These are phyloP conservation scores for Suhomyces faveliae DNA, from an alignment of 805 yeast species.

Conservation along the genomic window DNA sequence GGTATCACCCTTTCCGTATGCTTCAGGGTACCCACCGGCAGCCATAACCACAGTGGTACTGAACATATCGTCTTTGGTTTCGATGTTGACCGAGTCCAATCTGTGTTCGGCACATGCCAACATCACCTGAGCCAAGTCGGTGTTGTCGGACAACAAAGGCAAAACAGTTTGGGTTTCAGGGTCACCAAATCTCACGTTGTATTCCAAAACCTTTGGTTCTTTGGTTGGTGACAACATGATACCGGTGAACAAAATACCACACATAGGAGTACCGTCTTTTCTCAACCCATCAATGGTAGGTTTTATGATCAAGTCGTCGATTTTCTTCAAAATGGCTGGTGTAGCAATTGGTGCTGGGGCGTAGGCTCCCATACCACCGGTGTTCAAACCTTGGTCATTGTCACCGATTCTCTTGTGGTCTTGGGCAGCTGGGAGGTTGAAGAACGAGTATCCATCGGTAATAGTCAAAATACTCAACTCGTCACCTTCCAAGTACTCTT, in stretches of 20 bases:
- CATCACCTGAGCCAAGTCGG: conserved; percentile 93
- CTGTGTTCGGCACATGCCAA: conserved; percentile 93
- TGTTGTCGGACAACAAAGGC: conserved; percentile 74
- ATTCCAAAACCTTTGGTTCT: conserved; percentile 95
- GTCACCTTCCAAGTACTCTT: conserved; percentile 95
- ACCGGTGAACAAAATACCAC: conserved; percentile 94
- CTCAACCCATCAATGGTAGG: conserved; percentile 97
- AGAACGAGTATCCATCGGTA: conserved; percentile 88
- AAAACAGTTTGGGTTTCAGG: conserved; percentile 98
- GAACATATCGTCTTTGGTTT: conserved; percentile 53
- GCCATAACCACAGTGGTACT: conserved; percentile 94
- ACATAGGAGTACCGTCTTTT: conserved; percentile 90
- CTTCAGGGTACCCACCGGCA: conserved; percentile 95
- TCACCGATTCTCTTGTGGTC: conserved; percentile 96
- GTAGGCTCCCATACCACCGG: conserved; percentile 99
- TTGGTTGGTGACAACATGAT: conserved; percentile 75
- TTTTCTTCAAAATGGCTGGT: conserved; percentile 62
- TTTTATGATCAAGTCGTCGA: conserved; percentile 72
- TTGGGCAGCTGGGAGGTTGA: conserved; percentile 94
- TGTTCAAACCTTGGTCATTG: conserved; percentile 90
- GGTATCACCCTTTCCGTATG: conserved; percentile 81
- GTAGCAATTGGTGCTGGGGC: conserved; percentile 98
- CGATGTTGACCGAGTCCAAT: conserved; percentile 73
- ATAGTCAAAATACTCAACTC: conserved; percentile 91
- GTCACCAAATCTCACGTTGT: conserved; percentile 97